Base-by-base conservation (phyloP, 768 basidiomycete genomes). In the Boletus sp. region DNA sequence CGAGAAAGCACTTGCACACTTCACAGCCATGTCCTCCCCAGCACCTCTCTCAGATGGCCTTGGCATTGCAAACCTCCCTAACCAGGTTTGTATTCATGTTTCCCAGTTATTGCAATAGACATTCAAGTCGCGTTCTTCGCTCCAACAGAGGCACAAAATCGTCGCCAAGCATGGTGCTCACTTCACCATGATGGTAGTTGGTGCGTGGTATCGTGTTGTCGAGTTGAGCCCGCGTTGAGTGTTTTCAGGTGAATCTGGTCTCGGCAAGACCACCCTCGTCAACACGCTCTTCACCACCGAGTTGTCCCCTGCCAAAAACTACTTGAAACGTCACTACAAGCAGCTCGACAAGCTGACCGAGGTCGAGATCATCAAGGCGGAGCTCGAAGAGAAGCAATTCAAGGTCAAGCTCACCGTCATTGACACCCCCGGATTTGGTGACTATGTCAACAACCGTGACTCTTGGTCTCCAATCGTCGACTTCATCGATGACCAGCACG, bases 391-490 rank as follows among this genome's bases (percentile, higher is more conserved):
- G 76, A 93, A 95, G 73, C 90, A 93, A 71, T 98, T 98, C 86
- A 96, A 94, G 76, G 95, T 98, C 81, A 98, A 98, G 81, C 86
- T 99, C 62, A 95, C 91, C 17, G 97, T 98, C 71, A 96, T 99
- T 63, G 97, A 99, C 75, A 98, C 96, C 11, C 97, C 97, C 53
- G 97, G 97, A 30, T 99, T 98, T 61, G 97, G 97, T 37, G 97
- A 99, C 89, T 98, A 98, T 69, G 96, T 99, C 78, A 99, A 99
- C 91, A 99, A 99, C 84, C 86, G 93, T 55, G 97, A 98, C 75
- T 95, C 93, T 18, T 99, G 97, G 97, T 82, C 85, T 30, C 97
- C 97, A 52, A 98, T 99, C 64, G 88, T 99, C 71, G 96, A 99
- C 75, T 98, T 98, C 75, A 94, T 97, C 64, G 92, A 94, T 71